phyloP scores from a whole-genome alignment of 2,329 filamentous ascomycete genomes.

The Tolypocladium ophioglossoides region DNA sequence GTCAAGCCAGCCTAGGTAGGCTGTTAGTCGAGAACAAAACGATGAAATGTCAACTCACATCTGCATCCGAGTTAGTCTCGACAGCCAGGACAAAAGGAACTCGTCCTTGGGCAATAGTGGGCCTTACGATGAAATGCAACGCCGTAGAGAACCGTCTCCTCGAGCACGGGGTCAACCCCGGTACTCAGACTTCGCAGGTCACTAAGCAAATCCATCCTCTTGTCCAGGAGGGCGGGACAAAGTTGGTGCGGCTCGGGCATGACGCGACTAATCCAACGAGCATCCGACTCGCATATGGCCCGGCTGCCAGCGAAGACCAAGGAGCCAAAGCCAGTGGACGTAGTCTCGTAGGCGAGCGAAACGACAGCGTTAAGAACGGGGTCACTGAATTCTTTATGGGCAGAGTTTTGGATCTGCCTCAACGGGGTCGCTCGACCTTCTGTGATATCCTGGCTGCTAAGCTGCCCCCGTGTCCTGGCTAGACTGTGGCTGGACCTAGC shows the following conservation, averaged over 20 bases:
- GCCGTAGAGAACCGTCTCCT: constrained; percentile 52
- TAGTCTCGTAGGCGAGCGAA: constrained; percentile 58
- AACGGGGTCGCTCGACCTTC: constrained; percentile 27
- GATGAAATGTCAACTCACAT: constrained; percentile 19
- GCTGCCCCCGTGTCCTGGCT: constrained; percentile 45
- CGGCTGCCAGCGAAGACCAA: constrained; percentile 67
- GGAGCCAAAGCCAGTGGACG: constrained; percentile 55
- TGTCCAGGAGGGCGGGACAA: constrained; percentile 38
- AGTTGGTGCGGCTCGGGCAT: constrained; percentile 43
- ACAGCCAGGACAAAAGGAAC: not conserved
- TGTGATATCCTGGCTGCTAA: constrained; percentile 25
- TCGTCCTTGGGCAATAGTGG: not conserved
- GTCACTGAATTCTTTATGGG: constrained; percentile 51
- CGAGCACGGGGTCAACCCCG: constrained; percentile 55
- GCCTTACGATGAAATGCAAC: constrained; percentile 64
- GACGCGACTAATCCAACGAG: constrained; percentile 55
- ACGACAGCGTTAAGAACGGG: constrained; percentile 61
- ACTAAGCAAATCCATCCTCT: constrained; percentile 51
- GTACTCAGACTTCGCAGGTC: constrained; percentile 55
- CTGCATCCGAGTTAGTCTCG: constrained; percentile 11
- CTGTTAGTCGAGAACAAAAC: constrained; percentile 9
- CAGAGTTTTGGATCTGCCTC: constrained; percentile 43
- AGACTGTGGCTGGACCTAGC: constrained; percentile 44
- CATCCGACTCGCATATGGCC: constrained; percentile 55
- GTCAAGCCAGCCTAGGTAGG: constrained; percentile 57